Evolutionary conservation across 306 rosid species (phyloP).

Genomic region (Fragaria vesca): DNA sequence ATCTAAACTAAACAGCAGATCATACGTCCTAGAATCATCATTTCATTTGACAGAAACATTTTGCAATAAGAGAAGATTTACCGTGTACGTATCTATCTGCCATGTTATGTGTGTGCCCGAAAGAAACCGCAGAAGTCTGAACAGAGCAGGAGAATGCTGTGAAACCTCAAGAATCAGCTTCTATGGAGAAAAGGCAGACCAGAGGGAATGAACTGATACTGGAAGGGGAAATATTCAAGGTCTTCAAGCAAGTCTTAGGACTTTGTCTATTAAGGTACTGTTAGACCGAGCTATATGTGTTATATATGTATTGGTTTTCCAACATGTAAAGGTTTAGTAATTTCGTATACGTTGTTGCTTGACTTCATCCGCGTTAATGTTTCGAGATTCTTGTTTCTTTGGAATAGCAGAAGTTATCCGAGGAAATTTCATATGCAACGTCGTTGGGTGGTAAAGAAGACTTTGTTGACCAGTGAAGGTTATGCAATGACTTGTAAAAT

Average conservation of each 20-base stretch:
- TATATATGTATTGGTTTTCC: not conserved
- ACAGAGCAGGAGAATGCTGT: not conserved
- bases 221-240: not conserved
- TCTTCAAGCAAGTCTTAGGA: not conserved
- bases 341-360: not conserved
- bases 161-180: not conserved
- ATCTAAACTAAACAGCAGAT: not conserved
- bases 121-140: not conserved
- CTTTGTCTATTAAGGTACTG: not conserved
- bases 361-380: not conserved
- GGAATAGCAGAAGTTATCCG: not conserved
- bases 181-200: not conserved
- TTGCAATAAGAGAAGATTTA: not conserved
- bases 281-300: not conserved
- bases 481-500: not conserved
- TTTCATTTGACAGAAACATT: not conserved
- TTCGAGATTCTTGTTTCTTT: not conserved
- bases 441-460: not conserved
- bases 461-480: not conserved
- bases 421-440: not conserved
- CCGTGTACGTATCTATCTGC: not conserved
- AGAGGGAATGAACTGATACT: not conserved
- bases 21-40: not conserved
- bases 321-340: not conserved
- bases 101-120: not conserved